Conservation (phyloP, 192 early-diverging fungal species). For the Spinellus fusiger region DNA sequence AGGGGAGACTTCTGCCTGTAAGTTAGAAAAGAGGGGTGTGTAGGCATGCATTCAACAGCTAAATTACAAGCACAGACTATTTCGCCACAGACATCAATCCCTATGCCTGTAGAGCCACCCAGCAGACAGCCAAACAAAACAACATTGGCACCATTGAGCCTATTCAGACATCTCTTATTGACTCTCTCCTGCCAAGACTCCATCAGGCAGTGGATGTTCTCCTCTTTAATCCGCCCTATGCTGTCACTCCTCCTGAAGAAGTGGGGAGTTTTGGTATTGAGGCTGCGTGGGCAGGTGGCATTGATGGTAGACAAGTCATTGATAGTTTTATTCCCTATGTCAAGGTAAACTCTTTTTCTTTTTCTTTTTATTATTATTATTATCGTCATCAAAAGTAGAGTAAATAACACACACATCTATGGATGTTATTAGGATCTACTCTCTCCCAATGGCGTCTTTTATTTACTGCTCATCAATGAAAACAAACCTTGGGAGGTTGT, state of each 20-base stretch:
- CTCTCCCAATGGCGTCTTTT: constrained; percentile 69
- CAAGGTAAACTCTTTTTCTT: constrained; percentile 38
- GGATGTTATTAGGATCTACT: constrained; percentile 47
- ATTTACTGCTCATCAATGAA: constrained; percentile 79
- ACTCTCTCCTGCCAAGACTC: constrained; percentile 50
- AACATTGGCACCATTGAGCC: constrained; percentile 51
- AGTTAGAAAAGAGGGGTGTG: background rate
- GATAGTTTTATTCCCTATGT: constrained; percentile 73
- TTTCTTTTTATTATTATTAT: background rate
- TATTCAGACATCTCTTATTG: constrained; percentile 57
- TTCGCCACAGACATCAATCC: constrained; percentile 83
- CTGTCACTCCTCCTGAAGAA: constrained; percentile 77
- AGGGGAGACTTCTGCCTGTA: constrained; percentile 19
- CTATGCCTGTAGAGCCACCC: constrained; percentile 60
- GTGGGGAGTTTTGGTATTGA: constrained; percentile 67
- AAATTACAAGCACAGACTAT: constrained; percentile 9
- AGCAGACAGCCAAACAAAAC: constrained; percentile 55
- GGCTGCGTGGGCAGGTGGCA: constrained; percentile 90
- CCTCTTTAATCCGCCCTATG: constrained; percentile 95
- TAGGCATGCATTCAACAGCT: background rate
- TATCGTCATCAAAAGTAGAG: background rate
- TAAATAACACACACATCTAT: too few relatives aligned
- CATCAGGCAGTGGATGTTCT: constrained; percentile 65
- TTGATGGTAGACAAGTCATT: constrained; percentile 83
- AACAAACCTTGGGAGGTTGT: constrained; percentile 82